Conservation (phyloP, 1,284 basidiomycete species). For the Anthracocystis setariae region DNA sequence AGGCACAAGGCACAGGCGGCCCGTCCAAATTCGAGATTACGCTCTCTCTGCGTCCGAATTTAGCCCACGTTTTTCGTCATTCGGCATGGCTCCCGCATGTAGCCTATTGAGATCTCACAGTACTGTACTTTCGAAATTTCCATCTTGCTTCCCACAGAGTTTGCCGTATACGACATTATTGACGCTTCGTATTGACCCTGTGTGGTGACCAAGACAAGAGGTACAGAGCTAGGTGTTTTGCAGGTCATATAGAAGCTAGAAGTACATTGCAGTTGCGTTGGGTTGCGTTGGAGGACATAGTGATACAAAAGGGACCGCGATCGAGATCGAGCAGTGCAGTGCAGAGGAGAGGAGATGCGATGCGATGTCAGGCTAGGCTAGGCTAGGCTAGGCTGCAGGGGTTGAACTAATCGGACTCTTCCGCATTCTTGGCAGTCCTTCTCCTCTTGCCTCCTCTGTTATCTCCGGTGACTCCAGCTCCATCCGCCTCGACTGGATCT, state of each 20-base stretch:
- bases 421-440: slow-evolving; percentile 38
- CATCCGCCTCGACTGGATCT: slow-evolving; percentile 75
- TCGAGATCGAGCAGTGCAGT: neutral
- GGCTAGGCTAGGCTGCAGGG: too few relatives aligned
- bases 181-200: too few relatives aligned
- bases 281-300: slow-evolving; percentile 2
- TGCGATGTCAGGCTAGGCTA: too few relatives aligned
- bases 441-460: slow-evolving; percentile 49
- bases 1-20: neutral
- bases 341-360: too few relatives aligned
- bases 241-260: slow-evolving; percentile 1
- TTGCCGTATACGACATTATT: too few relatives aligned
- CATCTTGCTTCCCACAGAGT: too few relatives aligned
- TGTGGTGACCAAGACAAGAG: too few relatives aligned
- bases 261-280: slow-evolving; percentile 32
- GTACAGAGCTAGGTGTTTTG: neutral
- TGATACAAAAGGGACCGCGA: slow-evolving; percentile 8
- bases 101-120: too few relatives aligned
- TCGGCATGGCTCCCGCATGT: too few relatives aligned
- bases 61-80: too few relatives aligned
- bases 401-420: slow-evolving; percentile 26
- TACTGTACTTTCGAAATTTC: too few relatives aligned
- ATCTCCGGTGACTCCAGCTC: slow-evolving; percentile 21
- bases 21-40: slow-evolving; percentile 5
- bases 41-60: slow-evolving; percentile 3